phyloP scores from a whole-genome alignment of 495 filamentous ascomycete species.

The Penicillium canescens region DNA sequence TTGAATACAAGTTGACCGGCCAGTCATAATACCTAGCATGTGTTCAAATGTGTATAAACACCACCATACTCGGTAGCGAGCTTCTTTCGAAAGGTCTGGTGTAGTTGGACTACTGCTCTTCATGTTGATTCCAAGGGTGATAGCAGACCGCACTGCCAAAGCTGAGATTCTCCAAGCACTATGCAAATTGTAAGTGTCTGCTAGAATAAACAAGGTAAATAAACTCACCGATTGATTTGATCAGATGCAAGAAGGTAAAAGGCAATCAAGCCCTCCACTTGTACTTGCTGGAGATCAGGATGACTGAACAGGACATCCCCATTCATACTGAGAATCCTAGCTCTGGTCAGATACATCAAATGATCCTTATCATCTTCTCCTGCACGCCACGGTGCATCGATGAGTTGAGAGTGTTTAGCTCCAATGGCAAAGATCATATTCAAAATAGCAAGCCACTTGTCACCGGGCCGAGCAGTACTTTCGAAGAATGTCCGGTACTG shows the following conservation, averaged over 20 bases:
- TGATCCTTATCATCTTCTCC: constrained; percentile 39
- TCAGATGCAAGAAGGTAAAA: constrained; percentile 63
- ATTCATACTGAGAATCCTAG: constrained; percentile 58
- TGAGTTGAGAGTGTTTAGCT: constrained; percentile 57
- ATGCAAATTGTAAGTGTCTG: neutral
- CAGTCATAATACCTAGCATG: constrained; percentile 61
- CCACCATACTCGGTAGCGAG: constrained; percentile 67
- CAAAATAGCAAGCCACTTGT: constrained; percentile 61
- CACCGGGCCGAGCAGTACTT: constrained; percentile 40
- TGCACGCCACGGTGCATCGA: constrained; percentile 48
- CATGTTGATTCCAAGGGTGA: constrained; percentile 64
- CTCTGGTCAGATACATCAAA: constrained; percentile 57
- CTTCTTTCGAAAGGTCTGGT: constrained; percentile 57
- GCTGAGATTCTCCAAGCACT: constrained; percentile 67
- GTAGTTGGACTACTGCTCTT: constrained; percentile 56
- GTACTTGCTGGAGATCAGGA: constrained; percentile 62
- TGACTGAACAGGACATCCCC: constrained; percentile 54
- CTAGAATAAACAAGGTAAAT: neutral
- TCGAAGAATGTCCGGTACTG: constrained; percentile 49
- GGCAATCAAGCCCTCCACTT: constrained; percentile 57
- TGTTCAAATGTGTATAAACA: constrained; percentile 63
- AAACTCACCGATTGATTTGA: constrained; percentile 62
- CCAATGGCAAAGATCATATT: constrained; percentile 69
- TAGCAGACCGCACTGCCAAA: constrained; percentile 60
- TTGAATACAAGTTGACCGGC: constrained; percentile 61